Conservation (phyloP, 768 basidiomycete species). For the Chlorophyllum brunneum region DNA sequence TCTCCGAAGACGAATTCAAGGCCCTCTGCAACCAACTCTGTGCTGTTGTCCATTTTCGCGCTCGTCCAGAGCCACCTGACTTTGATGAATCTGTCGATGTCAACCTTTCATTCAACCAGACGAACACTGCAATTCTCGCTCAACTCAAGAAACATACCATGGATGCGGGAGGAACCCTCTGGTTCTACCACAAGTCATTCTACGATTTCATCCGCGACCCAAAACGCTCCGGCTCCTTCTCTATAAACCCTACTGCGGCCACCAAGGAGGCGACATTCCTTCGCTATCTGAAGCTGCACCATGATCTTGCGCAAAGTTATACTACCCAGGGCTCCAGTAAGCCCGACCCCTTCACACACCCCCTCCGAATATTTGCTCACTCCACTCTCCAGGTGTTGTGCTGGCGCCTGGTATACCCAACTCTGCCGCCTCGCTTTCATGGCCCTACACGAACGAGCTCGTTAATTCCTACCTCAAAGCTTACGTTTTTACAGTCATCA, state of each 20-base stretch:
- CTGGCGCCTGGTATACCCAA: neutral
- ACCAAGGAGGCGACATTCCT: neutral
- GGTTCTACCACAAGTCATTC: conserved; percentile 7
- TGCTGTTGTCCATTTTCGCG: neutral
- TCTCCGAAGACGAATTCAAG: neutral
- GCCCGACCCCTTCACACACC: neutral
- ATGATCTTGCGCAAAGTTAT: neutral
- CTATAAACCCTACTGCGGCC: neutral
- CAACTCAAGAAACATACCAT: neutral
- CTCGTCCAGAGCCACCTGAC: neutral
- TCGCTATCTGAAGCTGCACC: neutral
- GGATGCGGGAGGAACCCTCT: neutral
- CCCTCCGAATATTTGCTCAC: neutral
- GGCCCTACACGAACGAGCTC: neutral
- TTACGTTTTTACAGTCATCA: neutral
- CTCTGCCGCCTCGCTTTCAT: conserved; percentile 1
- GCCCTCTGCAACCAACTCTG: neutral
- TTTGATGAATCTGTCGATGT: neutral
- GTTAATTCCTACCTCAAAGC: neutral
- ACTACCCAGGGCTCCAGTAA: neutral
- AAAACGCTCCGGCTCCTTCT: neutral
- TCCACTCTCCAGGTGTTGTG: neutral
- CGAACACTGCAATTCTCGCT: neutral
- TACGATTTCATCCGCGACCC: conserved; percentile 7
- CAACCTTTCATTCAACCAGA: neutral